These are phyloP conservation scores for Trypanosomatidae sp. DNA, from an alignment of 208 protist species.

Conservation along the genomic window DNA sequence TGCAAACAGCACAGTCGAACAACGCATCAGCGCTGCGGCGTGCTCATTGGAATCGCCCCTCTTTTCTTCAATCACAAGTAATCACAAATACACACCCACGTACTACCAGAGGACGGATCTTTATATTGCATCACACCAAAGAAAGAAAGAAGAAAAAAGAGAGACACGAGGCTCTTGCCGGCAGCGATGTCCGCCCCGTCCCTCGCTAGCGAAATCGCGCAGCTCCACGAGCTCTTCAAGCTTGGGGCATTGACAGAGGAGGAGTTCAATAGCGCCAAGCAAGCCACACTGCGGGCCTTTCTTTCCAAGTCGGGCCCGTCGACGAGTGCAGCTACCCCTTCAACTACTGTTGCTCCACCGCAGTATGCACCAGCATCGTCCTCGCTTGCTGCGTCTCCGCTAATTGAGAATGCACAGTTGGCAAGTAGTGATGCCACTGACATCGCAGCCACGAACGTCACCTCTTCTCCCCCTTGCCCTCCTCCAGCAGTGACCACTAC, in stretches of 20 bases:
- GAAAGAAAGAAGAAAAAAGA: too few species aligned
- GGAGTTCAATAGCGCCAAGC: constrained; percentile 69
- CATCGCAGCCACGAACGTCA: background rate
- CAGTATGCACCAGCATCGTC: background rate
- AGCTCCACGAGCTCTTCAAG: constrained; percentile 60
- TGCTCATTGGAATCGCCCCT: background rate
- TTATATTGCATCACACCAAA: too few species aligned
- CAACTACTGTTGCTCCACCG: background rate
- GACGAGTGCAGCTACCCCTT: background rate
- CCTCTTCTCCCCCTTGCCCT: too few species aligned
- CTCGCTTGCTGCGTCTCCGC: background rate
- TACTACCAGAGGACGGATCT: background rate
- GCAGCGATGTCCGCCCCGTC: constrained; percentile 43
- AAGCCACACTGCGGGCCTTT: constrained; percentile 32
- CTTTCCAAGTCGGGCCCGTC: too few species aligned
- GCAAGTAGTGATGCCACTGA: background rate
- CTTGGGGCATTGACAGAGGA: constrained; percentile 48
- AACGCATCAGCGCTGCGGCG: too few species aligned
- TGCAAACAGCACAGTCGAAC: too few species aligned
- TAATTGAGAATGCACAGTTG: too few species aligned
- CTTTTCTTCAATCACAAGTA: constrained; percentile 4
- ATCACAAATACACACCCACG: constrained; percentile 5
- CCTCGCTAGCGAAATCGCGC: constrained; percentile 45
- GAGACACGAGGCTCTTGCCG: too few species aligned
- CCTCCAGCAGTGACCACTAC: too few species aligned